Conservation (phyloP, 176 grass and related monocot genomes). For the Rhynchospora tenuis region DNA sequence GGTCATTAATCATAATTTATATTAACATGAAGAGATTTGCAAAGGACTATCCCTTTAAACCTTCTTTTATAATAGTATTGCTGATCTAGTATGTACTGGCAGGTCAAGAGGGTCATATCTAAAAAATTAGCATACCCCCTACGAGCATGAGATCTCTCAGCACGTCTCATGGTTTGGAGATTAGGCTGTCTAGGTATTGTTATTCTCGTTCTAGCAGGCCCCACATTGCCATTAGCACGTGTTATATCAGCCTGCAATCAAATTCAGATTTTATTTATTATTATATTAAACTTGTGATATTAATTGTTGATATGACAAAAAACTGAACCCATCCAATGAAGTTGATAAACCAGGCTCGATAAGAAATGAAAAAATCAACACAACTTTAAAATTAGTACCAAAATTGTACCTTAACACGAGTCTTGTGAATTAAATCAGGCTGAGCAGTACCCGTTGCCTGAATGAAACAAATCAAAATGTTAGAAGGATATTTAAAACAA, state of each 20-base stretch:
- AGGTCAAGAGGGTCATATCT: not conserved
- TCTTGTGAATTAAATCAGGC: slow-evolving; percentile 66
- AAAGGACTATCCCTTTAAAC: not conserved
- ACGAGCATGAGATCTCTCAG: slow-evolving; percentile 54
- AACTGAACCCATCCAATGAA: not conserved
- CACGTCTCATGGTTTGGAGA: slow-evolving; percentile 65
- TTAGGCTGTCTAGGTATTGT: slow-evolving; percentile 74
- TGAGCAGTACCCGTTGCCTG: slow-evolving; percentile 39
- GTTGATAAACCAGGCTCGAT: not conserved
- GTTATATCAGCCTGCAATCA: slow-evolving; percentile 2
- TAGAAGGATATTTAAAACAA: not conserved
- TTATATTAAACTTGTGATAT: not conserved
- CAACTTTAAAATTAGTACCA: not conserved
- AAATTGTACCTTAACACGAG: slow-evolving; percentile 54
- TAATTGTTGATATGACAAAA: not conserved
- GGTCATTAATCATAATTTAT: not conserved
- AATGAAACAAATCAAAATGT: slow-evolving; percentile 16
- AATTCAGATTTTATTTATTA: not conserved
- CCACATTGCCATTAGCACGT: slow-evolving; percentile 10
- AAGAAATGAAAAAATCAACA: not conserved
- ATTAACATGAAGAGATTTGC: not conserved
- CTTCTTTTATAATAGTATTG: not conserved
- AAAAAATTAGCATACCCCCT: slow-evolving; percentile 38
- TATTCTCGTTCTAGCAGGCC: slow-evolving; percentile 38
- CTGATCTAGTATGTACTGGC: too few relatives aligned